These are phyloP conservation scores for Viridothelium virens DNA, from an alignment of 495 filamentous ascomycete genomes.

Conservation along the genomic window DNA sequence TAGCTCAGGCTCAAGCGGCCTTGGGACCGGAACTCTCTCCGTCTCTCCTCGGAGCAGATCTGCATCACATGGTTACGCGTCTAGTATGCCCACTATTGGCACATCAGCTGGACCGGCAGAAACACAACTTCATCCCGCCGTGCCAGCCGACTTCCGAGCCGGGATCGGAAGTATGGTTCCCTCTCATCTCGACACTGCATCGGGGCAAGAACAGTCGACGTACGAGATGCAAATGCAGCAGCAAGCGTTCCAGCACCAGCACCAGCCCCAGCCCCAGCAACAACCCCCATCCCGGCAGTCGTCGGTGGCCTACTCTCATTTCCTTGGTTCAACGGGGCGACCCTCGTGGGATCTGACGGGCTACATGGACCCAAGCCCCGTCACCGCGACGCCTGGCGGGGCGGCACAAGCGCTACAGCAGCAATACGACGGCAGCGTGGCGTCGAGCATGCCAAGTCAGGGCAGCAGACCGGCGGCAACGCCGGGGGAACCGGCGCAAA, in stretches of 20 bases:
- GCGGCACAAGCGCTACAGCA: conserved; percentile 5
- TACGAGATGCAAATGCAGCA: neutral
- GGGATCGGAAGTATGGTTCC: neutral
- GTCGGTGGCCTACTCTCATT: neutral
- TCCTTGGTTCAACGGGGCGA: neutral
- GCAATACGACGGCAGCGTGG: neutral
- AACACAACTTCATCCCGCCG: neutral
- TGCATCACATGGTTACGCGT: neutral
- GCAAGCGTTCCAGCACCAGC: neutral
- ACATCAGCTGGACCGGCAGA: neutral
- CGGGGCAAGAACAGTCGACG: neutral
- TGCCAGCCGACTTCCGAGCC: neutral
- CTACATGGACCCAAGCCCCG: neutral
- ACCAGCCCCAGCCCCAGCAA: neutral
- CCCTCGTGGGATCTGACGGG: conserved; percentile 2
- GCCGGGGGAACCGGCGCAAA: neutral
- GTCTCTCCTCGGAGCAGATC: conserved; percentile 2
- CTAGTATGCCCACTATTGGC: conserved; percentile 1
- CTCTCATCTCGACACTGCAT: neutral
- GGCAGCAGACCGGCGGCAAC: neutral
- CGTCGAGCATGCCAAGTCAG: neutral
- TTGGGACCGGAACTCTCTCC: neutral
- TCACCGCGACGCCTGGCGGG: conserved; percentile 3
- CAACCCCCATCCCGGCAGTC: neutral
- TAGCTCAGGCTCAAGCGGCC: neutral